phyloP scores from a whole-genome alignment of 768 basidiomycete species.

The Suillus weaverae region DNA sequence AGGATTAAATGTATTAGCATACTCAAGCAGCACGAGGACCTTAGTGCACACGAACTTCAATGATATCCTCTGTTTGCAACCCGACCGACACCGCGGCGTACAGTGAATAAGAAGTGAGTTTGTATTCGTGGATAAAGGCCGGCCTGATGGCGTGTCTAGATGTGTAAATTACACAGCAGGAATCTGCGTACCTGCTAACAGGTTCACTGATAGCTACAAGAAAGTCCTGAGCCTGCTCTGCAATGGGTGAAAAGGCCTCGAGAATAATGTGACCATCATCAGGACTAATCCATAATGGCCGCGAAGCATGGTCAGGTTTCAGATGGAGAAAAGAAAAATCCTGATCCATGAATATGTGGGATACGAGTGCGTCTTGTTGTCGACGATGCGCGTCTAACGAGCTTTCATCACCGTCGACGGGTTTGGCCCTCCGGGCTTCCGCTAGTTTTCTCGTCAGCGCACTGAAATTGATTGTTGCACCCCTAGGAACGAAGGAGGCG shows the following conservation, averaged over 20 bases:
- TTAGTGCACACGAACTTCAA: slow-evolving; percentile 63
- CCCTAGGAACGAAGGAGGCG: slow-evolving; percentile 55
- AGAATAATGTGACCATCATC: slow-evolving; percentile 92
- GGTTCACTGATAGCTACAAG: slow-evolving; percentile 98
- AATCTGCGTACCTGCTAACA: slow-evolving; percentile 83
- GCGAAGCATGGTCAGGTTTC: slow-evolving; percentile 86
- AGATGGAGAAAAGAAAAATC: slow-evolving; percentile 87
- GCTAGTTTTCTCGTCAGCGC: slow-evolving; percentile 80
- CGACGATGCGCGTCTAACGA: slow-evolving; percentile 65
- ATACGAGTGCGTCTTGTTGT: slow-evolving; percentile 74
- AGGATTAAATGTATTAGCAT: slow-evolving; percentile 5
- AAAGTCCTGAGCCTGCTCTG: slow-evolving; percentile 98
- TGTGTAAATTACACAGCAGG: slow-evolving; percentile 28
- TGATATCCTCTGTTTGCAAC: slow-evolving; percentile 96
- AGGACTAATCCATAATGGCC: slow-evolving; percentile 96
- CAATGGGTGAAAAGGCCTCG: slow-evolving; percentile 96
- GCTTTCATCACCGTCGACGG: slow-evolving; percentile 43
- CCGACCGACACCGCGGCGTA: slow-evolving; percentile 99
- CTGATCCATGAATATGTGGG: slow-evolving; percentile 80
- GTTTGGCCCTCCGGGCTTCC: slow-evolving; percentile 50
- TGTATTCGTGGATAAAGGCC: slow-evolving; percentile 98
- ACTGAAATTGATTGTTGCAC: slow-evolving; percentile 85
- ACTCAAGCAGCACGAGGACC: background rate
- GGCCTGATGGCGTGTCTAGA: slow-evolving; percentile 56
- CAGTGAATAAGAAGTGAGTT: slow-evolving; percentile 94